Conservation (phyloP, 345 rosid species). For the Angophora floribunda region DNA sequence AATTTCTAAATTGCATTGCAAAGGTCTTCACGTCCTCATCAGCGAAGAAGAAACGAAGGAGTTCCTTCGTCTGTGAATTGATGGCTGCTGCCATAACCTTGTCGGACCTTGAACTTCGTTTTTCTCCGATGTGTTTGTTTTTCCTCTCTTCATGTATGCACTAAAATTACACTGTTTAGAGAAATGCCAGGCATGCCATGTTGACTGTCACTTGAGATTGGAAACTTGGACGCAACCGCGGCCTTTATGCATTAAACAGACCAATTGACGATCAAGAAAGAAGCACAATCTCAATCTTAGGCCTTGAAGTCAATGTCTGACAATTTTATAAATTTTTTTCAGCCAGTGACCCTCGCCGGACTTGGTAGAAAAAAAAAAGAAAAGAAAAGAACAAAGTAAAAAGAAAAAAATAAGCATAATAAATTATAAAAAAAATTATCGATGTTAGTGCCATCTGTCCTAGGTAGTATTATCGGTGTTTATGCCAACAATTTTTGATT, state of each 20-base stretch:
- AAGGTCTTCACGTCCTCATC: background rate
- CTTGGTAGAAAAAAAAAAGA: too few species aligned
- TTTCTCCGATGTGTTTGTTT: background rate
- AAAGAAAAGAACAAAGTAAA: too few species aligned
- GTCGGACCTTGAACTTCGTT: background rate
- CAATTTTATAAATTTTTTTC: too few species aligned
- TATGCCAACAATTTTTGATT: accelerated
- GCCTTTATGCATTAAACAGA: background rate
- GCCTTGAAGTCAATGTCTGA: background rate
- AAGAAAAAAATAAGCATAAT: too few species aligned
- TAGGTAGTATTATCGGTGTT: accelerated
- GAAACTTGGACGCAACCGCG: background rate
- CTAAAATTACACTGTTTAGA: background rate
- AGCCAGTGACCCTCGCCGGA: too few species aligned
- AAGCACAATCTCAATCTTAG: background rate
- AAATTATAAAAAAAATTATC: too few species aligned
- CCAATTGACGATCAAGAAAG: background rate
- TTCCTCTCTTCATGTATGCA: background rate
- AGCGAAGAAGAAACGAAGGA: background rate
- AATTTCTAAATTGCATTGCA: background rate
- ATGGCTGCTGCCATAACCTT: background rate
- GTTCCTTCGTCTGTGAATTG: background rate
- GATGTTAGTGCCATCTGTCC: accelerated
- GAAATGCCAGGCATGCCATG: background rate
- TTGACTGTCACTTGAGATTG: background rate